Evolutionary conservation across 2,329 filamentous ascomycete species (phyloP), one percentile per base, ranked within the genome.

Genomic region (Parastagonospora nodorum): DNA sequence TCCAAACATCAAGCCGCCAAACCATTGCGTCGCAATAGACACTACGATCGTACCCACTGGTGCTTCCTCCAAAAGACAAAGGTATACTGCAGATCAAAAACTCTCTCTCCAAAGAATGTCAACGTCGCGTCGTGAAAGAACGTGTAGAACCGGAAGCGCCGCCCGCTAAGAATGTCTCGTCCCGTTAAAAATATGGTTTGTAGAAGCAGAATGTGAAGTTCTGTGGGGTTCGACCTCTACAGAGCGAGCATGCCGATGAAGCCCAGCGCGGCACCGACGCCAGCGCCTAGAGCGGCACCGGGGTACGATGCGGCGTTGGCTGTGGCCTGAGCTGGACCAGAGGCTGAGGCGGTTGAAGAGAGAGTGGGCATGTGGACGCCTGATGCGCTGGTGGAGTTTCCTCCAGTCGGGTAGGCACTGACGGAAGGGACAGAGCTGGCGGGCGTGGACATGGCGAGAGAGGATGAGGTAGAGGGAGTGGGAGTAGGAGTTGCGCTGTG

Each of bases 201-300:
- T 16, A 16, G 14, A 9, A 14, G 35, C 10, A 35, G 32, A 35
- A 37, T 14, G 35, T 37, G 19, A 16, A 16, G 11, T 12, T 12
- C 12, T 35, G 7, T 35, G 14, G 33, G 33, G 15, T 27, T 29
- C 35, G 30, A 10, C 42, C n/a, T 58, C 68, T 74, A 79, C 52
- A 79, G 55, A 41, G 71, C 75, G 48, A 79, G 64, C 58, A 78
- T 68, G 58, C 74, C 76, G 30, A 78, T 49, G 40, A 79, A 58
- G n/a, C 74, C 75, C 24, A 75, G 41, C 5, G 66, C 70, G 46
- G 75, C 77, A 48, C 71, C 74, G 27, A 78, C 43, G 41, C 74
- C 73, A 16, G 69, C 71, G 46, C 75, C 75, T 28, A 75, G 50
- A 16, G 74, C 63, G 37, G 68, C 72, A 35, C 72, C 71, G 4